Base-by-base conservation (phyloP, 169 alveolate genomes). In the Babesia bigemina region DNA sequence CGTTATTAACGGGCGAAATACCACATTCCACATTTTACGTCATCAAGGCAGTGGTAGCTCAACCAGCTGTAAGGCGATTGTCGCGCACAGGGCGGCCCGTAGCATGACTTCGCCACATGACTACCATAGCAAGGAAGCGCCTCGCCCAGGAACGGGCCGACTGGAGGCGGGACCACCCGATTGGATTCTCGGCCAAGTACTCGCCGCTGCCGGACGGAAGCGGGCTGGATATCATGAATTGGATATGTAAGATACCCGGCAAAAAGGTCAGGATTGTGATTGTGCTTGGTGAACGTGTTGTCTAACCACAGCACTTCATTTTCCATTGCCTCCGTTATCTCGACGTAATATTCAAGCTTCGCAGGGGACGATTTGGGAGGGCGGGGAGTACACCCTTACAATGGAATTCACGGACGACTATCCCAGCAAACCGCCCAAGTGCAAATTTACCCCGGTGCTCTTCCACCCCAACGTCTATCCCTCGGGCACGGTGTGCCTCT, bases 371-470 rank as follows among this genome's bases (percentile, higher is more conserved):
- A 91, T 94, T 24, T 97, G 99, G 99, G 99, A 96, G 88, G 99
- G 96, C 12, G 99, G 99, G 9, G 97, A 95, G 70, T 98, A 95
- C 85, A 95, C 96, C 56, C 90, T 98, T 39, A 92, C 92, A 29
- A 98, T 98, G 99, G 98, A 95, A 82, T 98, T 98, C 87, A 81
- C 98, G 6, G 99, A 98, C 75, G 99, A 98, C 52, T 98, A 97
- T 87, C 99, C 99, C 24, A 94, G 97, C 87, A 98, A 97, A 66
- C 99, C 99, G 44, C 99, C 99, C 13, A 97, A 97, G 93, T 98
- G 99, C 93, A 94, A 94, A 84, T 98, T 98, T 87, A 92, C 91
- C 52, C 95, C 97, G n/a, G 98, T 95, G 21, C 85, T 97, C 24
- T 97, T 98, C 90, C 99, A 97, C 83, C 99, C 99, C 21, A 97